phyloP scores from a whole-genome alignment of 2,329 filamentous ascomycete species.

The Sclerotinia nivalis region DNA sequence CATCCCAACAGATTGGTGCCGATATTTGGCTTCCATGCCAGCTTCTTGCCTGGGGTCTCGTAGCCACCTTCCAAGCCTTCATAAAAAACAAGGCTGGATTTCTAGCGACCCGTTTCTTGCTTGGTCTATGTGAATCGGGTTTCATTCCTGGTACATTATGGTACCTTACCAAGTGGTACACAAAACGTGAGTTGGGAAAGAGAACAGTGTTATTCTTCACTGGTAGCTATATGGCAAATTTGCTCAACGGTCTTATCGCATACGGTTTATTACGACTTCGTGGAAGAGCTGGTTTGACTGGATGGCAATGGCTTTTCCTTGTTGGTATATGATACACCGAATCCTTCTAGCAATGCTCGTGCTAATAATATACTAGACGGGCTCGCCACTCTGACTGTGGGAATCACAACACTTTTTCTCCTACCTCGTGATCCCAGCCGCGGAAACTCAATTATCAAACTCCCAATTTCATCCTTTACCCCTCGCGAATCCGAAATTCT shows the following conservation, averaged over 20 bases:
- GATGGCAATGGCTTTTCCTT: slow-evolving; percentile 59
- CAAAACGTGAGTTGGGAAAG: slow-evolving; percentile 17
- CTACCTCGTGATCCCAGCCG: slow-evolving; percentile 21
- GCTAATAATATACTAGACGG: slow-evolving; percentile 18
- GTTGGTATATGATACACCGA: slow-evolving; percentile 1
- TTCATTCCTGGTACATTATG: slow-evolving; percentile 56
- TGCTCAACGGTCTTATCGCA: slow-evolving; percentile 43
- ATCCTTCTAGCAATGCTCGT: slow-evolving; percentile 29
- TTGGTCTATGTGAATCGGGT: slow-evolving; percentile 43
- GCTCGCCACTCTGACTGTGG: slow-evolving; percentile 29
- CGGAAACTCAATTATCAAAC: slow-evolving; percentile 19
- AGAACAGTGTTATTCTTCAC: slow-evolving; percentile 20
- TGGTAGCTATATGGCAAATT: slow-evolving; percentile 18
- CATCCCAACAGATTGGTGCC: slow-evolving; percentile 50
- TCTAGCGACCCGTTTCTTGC: slow-evolving; percentile 33
- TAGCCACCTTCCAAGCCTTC: slow-evolving; percentile 53
- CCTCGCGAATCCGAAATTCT: slow-evolving; percentile 17
- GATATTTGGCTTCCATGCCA: slow-evolving; percentile 55
- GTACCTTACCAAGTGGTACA: slow-evolving; percentile 21
- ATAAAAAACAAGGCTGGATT: slow-evolving; percentile 43
- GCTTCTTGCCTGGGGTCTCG: slow-evolving; percentile 53
- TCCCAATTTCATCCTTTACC: slow-evolving; percentile 11
- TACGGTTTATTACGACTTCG: slow-evolving; percentile 57
- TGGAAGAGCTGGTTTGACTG: slow-evolving; percentile 52
- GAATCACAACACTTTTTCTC: slow-evolving; percentile 20